Base-by-base conservation (phyloP, 805 yeast genomes). In the Sungouiella blattae region DNA sequence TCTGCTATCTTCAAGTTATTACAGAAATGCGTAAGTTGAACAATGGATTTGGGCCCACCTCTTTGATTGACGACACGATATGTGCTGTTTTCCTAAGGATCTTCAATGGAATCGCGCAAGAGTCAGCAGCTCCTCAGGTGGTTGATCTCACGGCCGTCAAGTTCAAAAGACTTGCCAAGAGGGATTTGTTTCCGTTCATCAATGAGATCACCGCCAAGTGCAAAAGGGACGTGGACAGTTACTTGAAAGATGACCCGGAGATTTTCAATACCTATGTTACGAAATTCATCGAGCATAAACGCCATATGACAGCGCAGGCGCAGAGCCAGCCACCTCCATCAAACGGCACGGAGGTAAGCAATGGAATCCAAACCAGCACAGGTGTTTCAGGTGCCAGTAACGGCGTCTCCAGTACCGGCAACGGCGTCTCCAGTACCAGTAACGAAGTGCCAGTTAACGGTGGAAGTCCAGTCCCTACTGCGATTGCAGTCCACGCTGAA, bases 1-100 rank as follows among this genome's bases (percentile, higher is more conserved):
- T 78, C 2, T 67, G 72, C 32, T 61, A 73, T 23, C 50, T 83
- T 11, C 60, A 57, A 36, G 79, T 79, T 15, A 53, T 76, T 7
- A 65, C 71, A 11, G 89, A 82, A 32, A 67, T 84, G 48, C 69
- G 86, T 43, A 73, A 82, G 40, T 69, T 83, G 60, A 86, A 87
- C 41, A 84, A 82, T 53, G 94, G 94, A 0, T 81, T 80, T 55
- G 91, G 88, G 0, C 78, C 93, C 3, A 83, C 93, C 0, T 77
- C 87, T 0, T 57, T 73, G 24, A 74, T 84, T 36, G 95, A 86
- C 55, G 93, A 86, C 43, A 74, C 86, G 0, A 76, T 76, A 41
- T 78, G 80, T 23, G 72, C 81, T 6, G 53, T 83, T 0, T 87
- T 70, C 48, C 57, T 86, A 50, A 66, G 64, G 35, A 52, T 83